phyloP scores from a whole-genome alignment of 345 rosid genomes.

The Syzygium aromaticum region DNA sequence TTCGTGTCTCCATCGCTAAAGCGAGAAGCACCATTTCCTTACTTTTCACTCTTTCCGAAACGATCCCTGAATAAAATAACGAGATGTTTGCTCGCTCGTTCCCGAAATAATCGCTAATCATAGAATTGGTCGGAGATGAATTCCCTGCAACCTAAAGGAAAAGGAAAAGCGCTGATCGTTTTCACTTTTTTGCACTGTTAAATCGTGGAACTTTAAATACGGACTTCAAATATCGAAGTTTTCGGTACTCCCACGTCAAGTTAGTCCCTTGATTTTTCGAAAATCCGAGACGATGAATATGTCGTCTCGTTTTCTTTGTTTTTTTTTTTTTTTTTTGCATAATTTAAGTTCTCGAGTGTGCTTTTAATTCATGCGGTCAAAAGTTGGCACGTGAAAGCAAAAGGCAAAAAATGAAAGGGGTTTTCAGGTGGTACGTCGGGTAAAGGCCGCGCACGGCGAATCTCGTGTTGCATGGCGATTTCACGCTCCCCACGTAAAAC shows the following conservation, averaged over 20 bases:
- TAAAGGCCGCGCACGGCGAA: neutral
- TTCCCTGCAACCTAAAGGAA: too few relatives aligned
- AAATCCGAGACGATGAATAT: too few relatives aligned
- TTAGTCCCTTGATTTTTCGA: too few relatives aligned
- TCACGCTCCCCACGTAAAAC: neutral
- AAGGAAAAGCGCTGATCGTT: too few relatives aligned
- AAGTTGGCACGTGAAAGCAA: neutral
- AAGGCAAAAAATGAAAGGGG: neutral
- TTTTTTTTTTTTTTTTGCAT: neutral
- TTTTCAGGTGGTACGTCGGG: neutral
- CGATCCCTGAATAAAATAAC: neutral
- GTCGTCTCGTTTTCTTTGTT: too few relatives aligned
- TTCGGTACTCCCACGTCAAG: too few relatives aligned
- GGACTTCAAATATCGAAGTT: neutral
- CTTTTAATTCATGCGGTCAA: neutral
- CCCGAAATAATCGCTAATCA: neutral
- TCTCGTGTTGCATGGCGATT: neutral
- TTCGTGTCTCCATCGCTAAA: neutral
- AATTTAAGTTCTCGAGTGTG: neutral
- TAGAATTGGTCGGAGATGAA: too few relatives aligned
- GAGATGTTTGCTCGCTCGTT: neutral
- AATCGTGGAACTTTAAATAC: accelerated
- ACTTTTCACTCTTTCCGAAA: neutral
- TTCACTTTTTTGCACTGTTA: neutral
- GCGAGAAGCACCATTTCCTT: neutral